phyloP scores from a whole-genome alignment of 257 asterid genomes.

The Cordia subcordata region DNA sequence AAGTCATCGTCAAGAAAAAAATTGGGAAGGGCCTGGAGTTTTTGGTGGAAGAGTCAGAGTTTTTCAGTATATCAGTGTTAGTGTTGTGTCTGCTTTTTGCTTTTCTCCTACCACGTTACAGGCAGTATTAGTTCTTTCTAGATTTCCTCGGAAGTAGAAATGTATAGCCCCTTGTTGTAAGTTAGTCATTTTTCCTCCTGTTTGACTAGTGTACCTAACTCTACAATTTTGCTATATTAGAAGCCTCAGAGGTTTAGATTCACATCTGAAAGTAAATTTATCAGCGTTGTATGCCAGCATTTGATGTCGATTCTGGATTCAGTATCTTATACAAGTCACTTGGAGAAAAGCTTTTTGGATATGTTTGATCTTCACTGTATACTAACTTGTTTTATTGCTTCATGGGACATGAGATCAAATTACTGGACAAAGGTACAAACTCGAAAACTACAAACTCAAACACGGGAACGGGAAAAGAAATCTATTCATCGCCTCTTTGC shows the following conservation, averaged over 20 bases:
- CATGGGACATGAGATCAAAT: too few relatives aligned
- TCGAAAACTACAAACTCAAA: neutral
- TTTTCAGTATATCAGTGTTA: slow-evolving; percentile 20
- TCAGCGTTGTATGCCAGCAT: neutral
- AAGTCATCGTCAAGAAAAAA: slow-evolving; percentile 60
- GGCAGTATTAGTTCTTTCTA: neutral
- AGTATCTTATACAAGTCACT: too few relatives aligned
- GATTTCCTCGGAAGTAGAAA: neutral
- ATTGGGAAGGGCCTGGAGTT: slow-evolving; percentile 21
- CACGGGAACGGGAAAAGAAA: too few relatives aligned
- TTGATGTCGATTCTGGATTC: too few relatives aligned
- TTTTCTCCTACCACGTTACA: neutral
- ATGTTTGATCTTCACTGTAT: too few relatives aligned
- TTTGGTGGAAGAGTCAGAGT: slow-evolving; percentile 34
- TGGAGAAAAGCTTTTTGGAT: too few relatives aligned
- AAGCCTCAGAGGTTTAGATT: neutral
- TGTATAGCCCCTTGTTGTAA: slow-evolving; percentile 10
- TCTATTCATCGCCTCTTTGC: neutral
- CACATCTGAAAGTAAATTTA: neutral
- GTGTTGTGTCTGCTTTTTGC: neutral
- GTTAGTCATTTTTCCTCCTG: neutral
- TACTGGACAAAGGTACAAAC: too few relatives aligned
- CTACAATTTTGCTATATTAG: neutral
- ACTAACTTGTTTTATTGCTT: too few relatives aligned
- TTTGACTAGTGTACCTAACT: neutral